Evolutionary conservation across 2,329 filamentous ascomycete genomes (phyloP).

Genomic region (Pseudogymnoascus sp.): DNA sequence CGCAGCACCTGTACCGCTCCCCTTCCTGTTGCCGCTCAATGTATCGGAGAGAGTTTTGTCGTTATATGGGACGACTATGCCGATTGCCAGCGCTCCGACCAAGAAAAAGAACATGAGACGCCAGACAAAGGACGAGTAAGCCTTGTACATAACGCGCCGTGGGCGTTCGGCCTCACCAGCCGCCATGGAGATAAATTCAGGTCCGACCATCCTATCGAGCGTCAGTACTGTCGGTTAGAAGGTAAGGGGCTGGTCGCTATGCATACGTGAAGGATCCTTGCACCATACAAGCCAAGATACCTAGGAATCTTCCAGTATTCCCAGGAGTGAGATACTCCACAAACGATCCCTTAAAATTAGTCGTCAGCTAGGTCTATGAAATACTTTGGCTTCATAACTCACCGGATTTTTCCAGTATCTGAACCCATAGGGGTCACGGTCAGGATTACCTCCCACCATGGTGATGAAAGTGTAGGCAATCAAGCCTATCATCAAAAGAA

Average conservation of each 20-base stretch:
- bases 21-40: constrained; percentile 37
- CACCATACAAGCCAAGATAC: constrained; percentile 69
- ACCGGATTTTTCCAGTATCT: constrained; percentile 58
- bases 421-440: constrained; percentile 65
- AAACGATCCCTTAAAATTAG: constrained; percentile 30
- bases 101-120: constrained; percentile 66
- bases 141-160: constrained; percentile 54
- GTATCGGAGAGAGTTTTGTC: constrained; percentile 48
- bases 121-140: constrained; percentile 67
- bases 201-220: constrained; percentile 55
- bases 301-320: constrained; percentile 41
- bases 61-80: constrained; percentile 59
- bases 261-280: constrained; percentile 63
- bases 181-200: constrained; percentile 61
- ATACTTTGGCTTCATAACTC: constrained; percentile 60
- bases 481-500: constrained; percentile 55
- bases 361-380: constrained; percentile 61
- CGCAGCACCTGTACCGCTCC: not conserved
- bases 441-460: constrained; percentile 76
- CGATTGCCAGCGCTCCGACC: constrained; percentile 57
- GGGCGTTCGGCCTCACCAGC: constrained; percentile 63
- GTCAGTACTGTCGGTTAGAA: constrained; percentile 56
- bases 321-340: constrained; percentile 47
- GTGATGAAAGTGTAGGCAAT: constrained; percentile 72
- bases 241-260: constrained; percentile 53